Percentiles rank a stretch among this genome's conserved stretches.
Conservation (phyloP, 371 early-diverging fungal species). For the Syncephalastrum monosporum region DNA sequence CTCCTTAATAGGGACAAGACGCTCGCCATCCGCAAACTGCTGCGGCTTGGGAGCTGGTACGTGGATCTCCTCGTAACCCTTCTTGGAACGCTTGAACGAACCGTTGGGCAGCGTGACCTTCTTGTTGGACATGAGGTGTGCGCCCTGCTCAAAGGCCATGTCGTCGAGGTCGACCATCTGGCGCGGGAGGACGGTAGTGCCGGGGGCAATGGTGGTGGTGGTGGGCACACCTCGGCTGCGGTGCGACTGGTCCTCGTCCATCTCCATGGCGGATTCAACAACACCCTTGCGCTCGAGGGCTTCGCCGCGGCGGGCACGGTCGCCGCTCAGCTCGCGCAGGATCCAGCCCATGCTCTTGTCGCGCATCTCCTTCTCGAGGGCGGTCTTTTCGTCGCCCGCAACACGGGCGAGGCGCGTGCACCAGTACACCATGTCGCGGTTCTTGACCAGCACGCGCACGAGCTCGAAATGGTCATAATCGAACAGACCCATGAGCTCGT, state of each 20-base stretch:
- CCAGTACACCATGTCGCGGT: constrained; percentile 91
- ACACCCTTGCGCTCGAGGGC: constrained; percentile 72
- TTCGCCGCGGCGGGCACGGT: constrained; percentile 68
- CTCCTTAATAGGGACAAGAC: constrained; percentile 64
- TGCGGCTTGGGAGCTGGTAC: constrained; percentile 88
- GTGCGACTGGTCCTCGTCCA: constrained; percentile 31
- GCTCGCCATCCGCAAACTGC: constrained; percentile 68
- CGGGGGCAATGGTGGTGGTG: constrained; percentile 45
- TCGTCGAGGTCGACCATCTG: constrained; percentile 78
- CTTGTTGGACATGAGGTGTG: constrained; percentile 96
- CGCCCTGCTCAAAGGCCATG: constrained; percentile 87
- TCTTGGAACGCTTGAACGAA: constrained; percentile 88
- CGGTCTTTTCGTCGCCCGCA: constrained; percentile 50
- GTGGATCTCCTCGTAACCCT: constrained; percentile 96
- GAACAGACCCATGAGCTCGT: constrained; percentile 90
- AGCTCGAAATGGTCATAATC: constrained; percentile 94
- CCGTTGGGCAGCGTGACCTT: constrained; percentile 92
- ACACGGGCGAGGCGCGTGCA: constrained; percentile 85
- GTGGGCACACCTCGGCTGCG: constrained; percentile 47
- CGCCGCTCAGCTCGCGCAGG: constrained; percentile 65
- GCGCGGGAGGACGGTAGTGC: constrained; percentile 56
- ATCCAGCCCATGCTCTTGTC: constrained; percentile 70
- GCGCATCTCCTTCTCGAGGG: constrained; percentile 70
- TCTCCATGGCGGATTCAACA: constrained; percentile 59
- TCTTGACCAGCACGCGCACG: constrained; percentile 83